These are phyloP conservation scores for Hansenula lynferdii DNA, from an alignment of 1,139 yeast genomes.

Conservation along the genomic window DNA sequence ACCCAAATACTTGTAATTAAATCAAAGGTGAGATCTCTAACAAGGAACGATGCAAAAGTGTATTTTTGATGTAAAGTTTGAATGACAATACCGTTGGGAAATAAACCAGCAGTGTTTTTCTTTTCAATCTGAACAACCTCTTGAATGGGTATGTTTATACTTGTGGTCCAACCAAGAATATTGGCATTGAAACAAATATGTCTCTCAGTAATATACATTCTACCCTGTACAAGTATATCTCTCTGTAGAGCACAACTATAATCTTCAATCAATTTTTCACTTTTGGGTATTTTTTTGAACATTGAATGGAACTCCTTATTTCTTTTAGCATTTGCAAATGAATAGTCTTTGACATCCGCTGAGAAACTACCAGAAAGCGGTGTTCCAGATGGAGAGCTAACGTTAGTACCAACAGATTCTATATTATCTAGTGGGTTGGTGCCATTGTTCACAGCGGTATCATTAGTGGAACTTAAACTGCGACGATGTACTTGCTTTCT, in stretches of 20 bases:
- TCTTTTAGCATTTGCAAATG: conserved; percentile 37
- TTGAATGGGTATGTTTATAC: conserved; percentile 55
- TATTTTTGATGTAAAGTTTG: conserved; percentile 68
- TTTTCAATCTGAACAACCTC: conserved; percentile 72
- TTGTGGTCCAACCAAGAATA: conserved; percentile 71
- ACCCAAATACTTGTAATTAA: conserved; percentile 61
- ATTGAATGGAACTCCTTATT: conserved; percentile 59
- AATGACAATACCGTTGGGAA: conserved; percentile 71
- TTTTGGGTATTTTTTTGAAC: conserved; percentile 49
- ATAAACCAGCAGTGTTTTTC: conserved; percentile 65
- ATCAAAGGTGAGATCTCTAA: conserved; percentile 63
- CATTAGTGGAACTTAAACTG: conserved; percentile 10
- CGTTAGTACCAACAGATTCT: neutral
- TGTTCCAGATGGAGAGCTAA: neutral
- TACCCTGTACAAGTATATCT: conserved; percentile 70
- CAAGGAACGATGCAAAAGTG: conserved; percentile 66
- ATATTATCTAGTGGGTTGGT: neutral
- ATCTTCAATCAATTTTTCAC: conserved; percentile 57
- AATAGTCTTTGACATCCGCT: conserved; percentile 23
- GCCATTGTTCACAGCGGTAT: too few relatives aligned
- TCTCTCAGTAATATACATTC: conserved; percentile 56
- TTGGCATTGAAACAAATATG: conserved; percentile 67
- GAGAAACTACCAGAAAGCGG: neutral
- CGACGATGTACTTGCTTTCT: conserved; percentile 6
- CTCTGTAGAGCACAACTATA: conserved; percentile 68